Evolutionary conservation across 257 asterid species (phyloP).

Genomic region (Oldenlandia corymbosa): DNA sequence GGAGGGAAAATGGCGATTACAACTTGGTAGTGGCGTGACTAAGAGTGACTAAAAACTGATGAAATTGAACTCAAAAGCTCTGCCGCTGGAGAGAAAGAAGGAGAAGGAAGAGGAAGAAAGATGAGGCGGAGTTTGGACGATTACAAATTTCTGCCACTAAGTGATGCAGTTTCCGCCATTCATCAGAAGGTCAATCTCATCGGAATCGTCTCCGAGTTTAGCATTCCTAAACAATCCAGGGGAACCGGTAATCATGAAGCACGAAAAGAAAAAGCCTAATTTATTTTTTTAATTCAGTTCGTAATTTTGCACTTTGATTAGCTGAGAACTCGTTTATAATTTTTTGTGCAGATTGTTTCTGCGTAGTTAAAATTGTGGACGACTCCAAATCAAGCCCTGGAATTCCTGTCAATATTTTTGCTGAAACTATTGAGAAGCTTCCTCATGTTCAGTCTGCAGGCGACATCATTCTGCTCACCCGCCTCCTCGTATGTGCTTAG

Average conservation of each 20-base stretch:
- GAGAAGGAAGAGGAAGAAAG: constrained; percentile 3
- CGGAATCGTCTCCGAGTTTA: constrained; percentile 47
- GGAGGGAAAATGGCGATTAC: too few relatives aligned
- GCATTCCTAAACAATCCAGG: constrained; percentile 42
- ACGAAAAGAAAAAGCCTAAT: neutral
- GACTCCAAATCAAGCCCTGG: constrained; percentile 49
- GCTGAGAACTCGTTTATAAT: too few relatives aligned
- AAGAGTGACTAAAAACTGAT: neutral
- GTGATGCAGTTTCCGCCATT: constrained; percentile 45
- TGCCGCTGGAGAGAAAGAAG: too few relatives aligned
- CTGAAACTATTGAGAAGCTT: constrained; percentile 53
- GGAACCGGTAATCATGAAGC: constrained; percentile 51
- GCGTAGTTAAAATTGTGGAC: constrained; percentile 49
- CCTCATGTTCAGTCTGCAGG: constrained; percentile 56
- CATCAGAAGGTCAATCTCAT: constrained; percentile 64
- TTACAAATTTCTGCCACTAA: constrained; percentile 44
- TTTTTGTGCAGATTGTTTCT: constrained; percentile 52
- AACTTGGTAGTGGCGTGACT: too few relatives aligned
- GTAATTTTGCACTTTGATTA: neutral
- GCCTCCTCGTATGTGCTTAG: constrained; percentile 49
- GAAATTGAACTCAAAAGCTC: neutral
- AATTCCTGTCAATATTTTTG: constrained; percentile 41
- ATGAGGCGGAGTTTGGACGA: constrained; percentile 38
- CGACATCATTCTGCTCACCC: constrained; percentile 52
- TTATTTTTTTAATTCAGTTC: neutral